Evolutionary conservation across 2,329 filamentous ascomycete species (phyloP), one percentile per base, ranked within the genome.

Genomic region (Fusarium fracticaudum): DNA sequence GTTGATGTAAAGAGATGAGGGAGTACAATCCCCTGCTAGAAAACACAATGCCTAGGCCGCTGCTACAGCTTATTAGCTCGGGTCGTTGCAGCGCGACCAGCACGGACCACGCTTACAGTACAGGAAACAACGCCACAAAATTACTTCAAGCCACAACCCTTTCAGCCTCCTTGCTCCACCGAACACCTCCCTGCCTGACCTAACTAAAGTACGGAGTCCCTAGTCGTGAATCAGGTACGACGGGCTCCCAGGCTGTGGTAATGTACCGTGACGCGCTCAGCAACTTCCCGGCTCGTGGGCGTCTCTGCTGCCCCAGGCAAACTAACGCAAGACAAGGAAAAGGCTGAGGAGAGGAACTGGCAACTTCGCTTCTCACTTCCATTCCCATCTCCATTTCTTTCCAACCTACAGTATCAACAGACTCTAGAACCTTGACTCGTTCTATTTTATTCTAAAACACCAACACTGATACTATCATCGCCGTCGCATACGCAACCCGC

Each of bases 1-100:
- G 81, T 83, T 81, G 80, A 83, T 74, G 80, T 78, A 58, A 38
- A 54, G 69, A 64, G 65, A 69, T 71, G 70, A 76, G 72, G 53
- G 60, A 75, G 54, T 29, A 31, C 58, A 60, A 64, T 64, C 69
- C 72, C 70, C 67, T 62, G 60, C 50, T 63, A 71, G 67, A 79
- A 78, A 79, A 79, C 76, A 78, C 50, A 67, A 60, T 48, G 64
- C 50, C 38, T 63, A 61, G 53, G 38, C 55, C 33, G 24, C 60
- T 55, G 24, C 29, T 67, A 43, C 64, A 73, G 70, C 61, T 72
- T 67, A 62, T 65, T 73, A 72, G 66, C 51, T 74, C 60, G 60
- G 54, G 69, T 60, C 75, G 75, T 73, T 74, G 60, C 65, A 75
- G 71, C 68, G 73, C 68, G 73, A 75, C 74, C 66, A 75, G 75